phyloP scores from a whole-genome alignment of 106 monocot species.

The Alisma plantagoaquatica region DNA sequence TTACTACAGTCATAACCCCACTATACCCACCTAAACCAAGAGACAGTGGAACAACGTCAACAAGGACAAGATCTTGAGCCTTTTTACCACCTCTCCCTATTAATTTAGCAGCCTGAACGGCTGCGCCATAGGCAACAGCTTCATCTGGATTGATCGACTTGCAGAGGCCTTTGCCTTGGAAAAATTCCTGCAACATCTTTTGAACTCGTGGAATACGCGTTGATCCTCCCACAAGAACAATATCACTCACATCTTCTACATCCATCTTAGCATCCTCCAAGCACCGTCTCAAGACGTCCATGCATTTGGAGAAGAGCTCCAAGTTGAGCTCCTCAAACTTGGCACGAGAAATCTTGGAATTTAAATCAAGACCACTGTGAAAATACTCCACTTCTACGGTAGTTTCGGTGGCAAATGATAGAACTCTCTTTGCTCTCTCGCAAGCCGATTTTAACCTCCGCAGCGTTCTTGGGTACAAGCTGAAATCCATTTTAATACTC shows the following conservation, averaged over 20 bases:
- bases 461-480: constrained; percentile 2
- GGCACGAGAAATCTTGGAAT: constrained; percentile 10
- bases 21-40: constrained; percentile 3
- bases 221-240: constrained; percentile 19
- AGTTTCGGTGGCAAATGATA: constrained; percentile 10
- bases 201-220: constrained; percentile 33
- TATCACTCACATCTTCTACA: constrained; percentile 1
- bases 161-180: constrained; percentile 32
- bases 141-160: constrained; percentile 14
- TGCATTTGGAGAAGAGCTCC: constrained; percentile 50
- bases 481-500: constrained; percentile 18
- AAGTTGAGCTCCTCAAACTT: constrained; percentile 16
- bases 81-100: no score
- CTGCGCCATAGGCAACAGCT: constrained; percentile 16
- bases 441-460: constrained; percentile 10
- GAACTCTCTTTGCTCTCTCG: constrained; percentile 18
- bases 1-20: background rate
- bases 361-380: constrained; percentile 14
- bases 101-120: constrained; percentile 19
- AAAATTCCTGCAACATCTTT: constrained; percentile 32
- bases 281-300: constrained; percentile 52
- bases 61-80: constrained; percentile 31
- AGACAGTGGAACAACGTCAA: constrained; percentile 28
- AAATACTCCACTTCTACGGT: constrained; percentile 14
- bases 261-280: constrained; percentile 31